These are phyloP conservation scores for Fusarium cyanostomum DNA, from an alignment of 2,329 filamentous ascomycete genomes.

Conservation along the genomic window DNA sequence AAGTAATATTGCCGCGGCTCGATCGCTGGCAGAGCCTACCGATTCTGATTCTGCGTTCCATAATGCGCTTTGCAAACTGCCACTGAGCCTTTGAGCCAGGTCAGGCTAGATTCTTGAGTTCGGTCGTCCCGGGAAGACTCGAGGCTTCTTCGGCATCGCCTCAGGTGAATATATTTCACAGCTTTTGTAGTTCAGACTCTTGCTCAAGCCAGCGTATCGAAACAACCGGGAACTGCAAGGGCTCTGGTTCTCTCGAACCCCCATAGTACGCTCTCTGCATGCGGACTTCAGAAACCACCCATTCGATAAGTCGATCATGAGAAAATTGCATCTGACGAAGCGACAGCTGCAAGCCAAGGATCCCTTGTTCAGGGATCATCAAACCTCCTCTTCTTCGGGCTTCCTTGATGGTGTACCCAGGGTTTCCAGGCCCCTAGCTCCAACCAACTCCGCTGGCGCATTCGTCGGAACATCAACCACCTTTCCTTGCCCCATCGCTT, in stretches of 20 bases:
- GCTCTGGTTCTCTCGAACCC: background rate
- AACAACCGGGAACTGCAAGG: too few relatives aligned
- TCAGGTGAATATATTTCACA: too few relatives aligned
- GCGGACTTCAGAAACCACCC: too few relatives aligned
- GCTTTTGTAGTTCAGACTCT: too few relatives aligned
- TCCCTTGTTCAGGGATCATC: background rate
- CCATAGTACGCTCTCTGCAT: too few relatives aligned
- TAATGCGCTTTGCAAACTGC: background rate
- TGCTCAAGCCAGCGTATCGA: background rate
- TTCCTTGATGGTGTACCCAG: constrained; percentile 45
- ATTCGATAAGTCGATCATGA: too few relatives aligned
- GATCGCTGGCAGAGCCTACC: background rate
- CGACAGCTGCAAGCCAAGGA: too few relatives aligned
- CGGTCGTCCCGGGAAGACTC: fast-evolving
- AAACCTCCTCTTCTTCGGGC: constrained; percentile 34
- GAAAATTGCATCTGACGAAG: too few relatives aligned
- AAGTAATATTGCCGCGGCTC: background rate
- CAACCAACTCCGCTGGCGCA: constrained; percentile 38
- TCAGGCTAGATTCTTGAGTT: too few relatives aligned
- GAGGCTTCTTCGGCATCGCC: too few relatives aligned
- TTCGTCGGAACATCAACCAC: constrained; percentile 23
- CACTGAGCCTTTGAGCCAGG: background rate
- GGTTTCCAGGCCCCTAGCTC: constrained; percentile 50
- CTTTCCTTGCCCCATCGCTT: constrained; percentile 51
- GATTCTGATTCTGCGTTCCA: background rate